Evolutionary conservation across 768 basidiomycete species (phyloP), one percentile per base, ranked within the genome.

Genomic region (Scleroderma citrinum): DNA sequence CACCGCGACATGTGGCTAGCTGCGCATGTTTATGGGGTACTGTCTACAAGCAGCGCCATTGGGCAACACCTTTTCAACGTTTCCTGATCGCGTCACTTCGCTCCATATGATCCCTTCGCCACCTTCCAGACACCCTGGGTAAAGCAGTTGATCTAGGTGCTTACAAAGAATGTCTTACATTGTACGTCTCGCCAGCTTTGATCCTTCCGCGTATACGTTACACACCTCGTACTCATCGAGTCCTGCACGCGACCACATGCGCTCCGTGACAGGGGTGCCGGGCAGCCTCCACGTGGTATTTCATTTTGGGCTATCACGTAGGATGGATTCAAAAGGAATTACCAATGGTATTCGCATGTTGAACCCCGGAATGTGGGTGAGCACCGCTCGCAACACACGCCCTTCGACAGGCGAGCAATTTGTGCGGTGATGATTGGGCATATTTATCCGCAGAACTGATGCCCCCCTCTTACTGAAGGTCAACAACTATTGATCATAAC

Each of bases 31-130:
- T 24, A n/a, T n/a, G 23, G 7, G 24, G 24, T 12, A 35, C 14
- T 42, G 40, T 23, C 40, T 24, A 12, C 13, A 21, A 17, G 19
- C 20, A 32, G 11, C 30, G 31, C 43, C 17, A 20, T 32, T 26
- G 31, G 19, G 31, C n/a, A 32, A 32, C 43, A 44, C 43, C 43
- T 8, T 44, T 32, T 17, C 43, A 44, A 44, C 43, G 43, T 44
- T 32, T 31, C 29, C 13, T 44, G 43, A 31, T 44, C 43, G 43
- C 19, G 17, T 26, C 12, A 21, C 17, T n/a, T n/a, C 34, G 5
- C 17, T 32, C 43, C 13, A 34, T 32, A 21, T 11, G 3, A n/a
- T 16, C 30, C 17, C 43, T n/a, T 44, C 26, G 16, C 26, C 41
- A 7, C 23, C 14, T 14, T 38, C 3, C 11, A 21, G 26, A 21